A percentile compares a stretch with the other conserved stretches of the same genome.
Conservation (phyloP, 306 rosid genomes). For the Inga laurina region DNA sequence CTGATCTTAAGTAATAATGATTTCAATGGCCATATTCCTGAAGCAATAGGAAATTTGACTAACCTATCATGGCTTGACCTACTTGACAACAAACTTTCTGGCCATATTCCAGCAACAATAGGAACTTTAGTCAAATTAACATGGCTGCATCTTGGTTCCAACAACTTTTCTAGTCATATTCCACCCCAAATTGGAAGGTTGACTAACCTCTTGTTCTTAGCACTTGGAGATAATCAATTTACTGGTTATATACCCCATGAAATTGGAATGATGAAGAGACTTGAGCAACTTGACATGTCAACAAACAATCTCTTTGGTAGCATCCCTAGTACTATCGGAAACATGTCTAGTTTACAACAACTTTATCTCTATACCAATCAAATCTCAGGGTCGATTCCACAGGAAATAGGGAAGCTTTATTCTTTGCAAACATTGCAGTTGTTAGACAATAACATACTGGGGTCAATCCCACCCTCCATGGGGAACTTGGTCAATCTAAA, state of each 20-base stretch:
- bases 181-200: not conserved
- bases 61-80: not conserved
- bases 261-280: not conserved
- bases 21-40: not conserved
- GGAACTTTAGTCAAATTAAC: too few relatives aligned
- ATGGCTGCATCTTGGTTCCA: too few relatives aligned
- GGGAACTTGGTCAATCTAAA: not conserved
- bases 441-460: not conserved
- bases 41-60: not conserved
- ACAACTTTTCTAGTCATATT: not conserved
- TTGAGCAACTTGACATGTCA: not conserved
- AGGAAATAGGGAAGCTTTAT: not conserved
- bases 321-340: not conserved
- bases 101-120: too few relatives aligned
- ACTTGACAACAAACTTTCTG: not conserved
- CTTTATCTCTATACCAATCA: not conserved
- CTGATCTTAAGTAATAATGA: rapidly evolving
- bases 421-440: not conserved
- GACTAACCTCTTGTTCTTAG: not conserved
- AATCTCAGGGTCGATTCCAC: not conserved
- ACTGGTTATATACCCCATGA: not conserved
- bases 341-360: not conserved
- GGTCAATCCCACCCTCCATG: not conserved
- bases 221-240: not conserved
- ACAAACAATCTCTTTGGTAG: not conserved